Percentiles rank a stretch among this genome's conserved stretches.
Evolutionary conservation across 2,329 filamentous ascomycete genomes (phyloP).

Genomic region (Epichloe brachyelytri): DNA sequence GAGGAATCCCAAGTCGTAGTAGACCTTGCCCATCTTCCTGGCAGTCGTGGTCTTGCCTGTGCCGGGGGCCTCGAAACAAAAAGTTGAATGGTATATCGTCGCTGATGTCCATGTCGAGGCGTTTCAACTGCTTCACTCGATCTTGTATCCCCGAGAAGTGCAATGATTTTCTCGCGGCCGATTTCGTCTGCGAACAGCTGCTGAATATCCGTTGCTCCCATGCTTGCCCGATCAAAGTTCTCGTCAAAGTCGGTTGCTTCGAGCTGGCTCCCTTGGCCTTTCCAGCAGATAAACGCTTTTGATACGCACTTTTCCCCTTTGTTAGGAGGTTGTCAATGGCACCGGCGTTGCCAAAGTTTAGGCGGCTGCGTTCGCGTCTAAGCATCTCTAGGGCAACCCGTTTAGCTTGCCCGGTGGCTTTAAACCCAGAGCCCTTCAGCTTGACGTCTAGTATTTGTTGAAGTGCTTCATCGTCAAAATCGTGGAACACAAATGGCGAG

Average conservation of each 20-base stretch:
- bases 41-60: conserved; percentile 66
- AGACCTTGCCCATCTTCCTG: conserved; percentile 61
- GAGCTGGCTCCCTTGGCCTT: conserved; percentile 42
- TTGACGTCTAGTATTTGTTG: conserved; percentile 48
- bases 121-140: conserved; percentile 8
- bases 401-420: conserved; percentile 37
- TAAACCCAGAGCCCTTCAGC: conserved; percentile 41
- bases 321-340: conserved; percentile 57
- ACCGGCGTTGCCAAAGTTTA: conserved; percentile 64
- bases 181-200: conserved; percentile 46
- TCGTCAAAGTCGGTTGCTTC: conserved; percentile 66
- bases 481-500: conserved; percentile 54
- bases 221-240: conserved; percentile 37
- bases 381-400: conserved; percentile 47
- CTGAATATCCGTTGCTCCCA: conserved; percentile 27
- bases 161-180: conserved; percentile 42
- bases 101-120: conserved; percentile 14
- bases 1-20: conserved; percentile 62
- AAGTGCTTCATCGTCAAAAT: conserved; percentile 50
- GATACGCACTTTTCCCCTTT: conserved; percentile 34
- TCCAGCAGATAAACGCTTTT: conserved; percentile 14
- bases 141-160: conserved; percentile 41
- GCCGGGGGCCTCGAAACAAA: conserved; percentile 53
- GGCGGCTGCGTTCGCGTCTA: conserved; percentile 44
- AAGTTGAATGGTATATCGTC: conserved; percentile 51